phyloP scores from a whole-genome alignment of 148 eudicot genomes.

The Chenopodium suecicum region DNA sequence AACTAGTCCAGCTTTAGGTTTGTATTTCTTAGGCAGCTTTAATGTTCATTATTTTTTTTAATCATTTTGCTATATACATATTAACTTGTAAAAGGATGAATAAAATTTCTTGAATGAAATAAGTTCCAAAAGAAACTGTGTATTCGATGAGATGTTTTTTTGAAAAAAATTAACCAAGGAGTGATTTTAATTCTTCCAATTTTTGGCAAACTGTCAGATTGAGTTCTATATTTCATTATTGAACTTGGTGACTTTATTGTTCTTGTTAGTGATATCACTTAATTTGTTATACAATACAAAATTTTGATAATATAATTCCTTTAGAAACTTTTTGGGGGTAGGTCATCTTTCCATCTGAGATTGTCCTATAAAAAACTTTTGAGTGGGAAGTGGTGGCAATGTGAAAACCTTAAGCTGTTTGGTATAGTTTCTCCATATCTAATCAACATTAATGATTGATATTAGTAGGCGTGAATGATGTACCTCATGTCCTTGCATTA shows the following conservation, averaged over 20 bases:
- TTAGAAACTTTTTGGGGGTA: neutral
- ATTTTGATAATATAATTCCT: too few species aligned
- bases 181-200: too few species aligned
- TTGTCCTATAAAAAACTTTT: neutral
- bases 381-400: neutral
- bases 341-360: neutral
- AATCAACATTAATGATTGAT: neutral
- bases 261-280: too few species aligned
- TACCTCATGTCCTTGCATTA: conserved; percentile 5
- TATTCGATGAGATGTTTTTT: too few species aligned
- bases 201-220: too few species aligned
- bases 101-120: neutral
- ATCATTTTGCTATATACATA: too few species aligned
- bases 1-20: neutral
- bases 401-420: neutral
- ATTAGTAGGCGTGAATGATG: neutral
- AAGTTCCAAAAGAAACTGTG: neutral
- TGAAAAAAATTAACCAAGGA: too few species aligned
- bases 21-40: neutral
- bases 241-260: neutral
- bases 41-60: too few species aligned
- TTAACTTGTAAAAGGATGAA: neutral
- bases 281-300: too few species aligned
- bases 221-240: neutral
- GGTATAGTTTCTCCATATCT: neutral